phyloP scores from a whole-genome alignment of 345 rosid species.

The Hirschfeldia incana region DNA sequence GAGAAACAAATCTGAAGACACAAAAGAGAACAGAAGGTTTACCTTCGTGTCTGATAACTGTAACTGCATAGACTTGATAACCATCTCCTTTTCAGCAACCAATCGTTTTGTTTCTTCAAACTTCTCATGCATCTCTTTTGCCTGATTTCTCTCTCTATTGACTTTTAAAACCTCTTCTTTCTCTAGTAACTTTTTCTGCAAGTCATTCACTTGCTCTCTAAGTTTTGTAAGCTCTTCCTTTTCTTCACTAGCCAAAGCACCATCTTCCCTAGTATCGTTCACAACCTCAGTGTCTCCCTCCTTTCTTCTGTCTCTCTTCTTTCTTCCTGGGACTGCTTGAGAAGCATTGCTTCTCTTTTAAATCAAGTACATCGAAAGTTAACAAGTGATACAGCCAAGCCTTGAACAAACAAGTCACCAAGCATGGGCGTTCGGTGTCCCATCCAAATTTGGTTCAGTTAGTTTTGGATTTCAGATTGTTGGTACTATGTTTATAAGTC shows the following conservation, averaged over 20 bases:
- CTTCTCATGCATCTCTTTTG: constrained; percentile 48
- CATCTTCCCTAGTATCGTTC: constrained; percentile 47
- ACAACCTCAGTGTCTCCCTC: constrained; percentile 55
- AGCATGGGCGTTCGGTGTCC: too few species aligned
- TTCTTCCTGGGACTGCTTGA: constrained; percentile 62
- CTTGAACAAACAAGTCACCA: background rate
- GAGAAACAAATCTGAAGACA: background rate
- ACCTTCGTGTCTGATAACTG: constrained; percentile 92
- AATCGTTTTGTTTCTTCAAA: constrained; percentile 60
- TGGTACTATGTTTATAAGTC: too few species aligned
- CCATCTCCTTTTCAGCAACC: constrained; percentile 63
- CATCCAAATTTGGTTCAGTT: too few species aligned
- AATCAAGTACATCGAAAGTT: constrained; percentile 42
- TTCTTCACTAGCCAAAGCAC: constrained; percentile 47
- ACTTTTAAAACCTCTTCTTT: constrained; percentile 82
- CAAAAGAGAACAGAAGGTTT: background rate
- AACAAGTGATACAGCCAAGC: background rate
- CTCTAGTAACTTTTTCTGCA: constrained; percentile 63
- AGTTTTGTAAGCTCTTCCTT: constrained; percentile 62
- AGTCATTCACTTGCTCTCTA: constrained; percentile 72
- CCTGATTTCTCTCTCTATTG: constrained; percentile 55
- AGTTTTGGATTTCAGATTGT: too few species aligned
- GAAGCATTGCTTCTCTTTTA: constrained; percentile 57
- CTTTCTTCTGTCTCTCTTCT: constrained; percentile 71
- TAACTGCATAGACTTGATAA: constrained; percentile 63